Evolutionary conservation across 2,329 filamentous ascomycete genomes (phyloP), one percentile per base, ranked within the genome.

Genomic region (Neonectria hederae): DNA sequence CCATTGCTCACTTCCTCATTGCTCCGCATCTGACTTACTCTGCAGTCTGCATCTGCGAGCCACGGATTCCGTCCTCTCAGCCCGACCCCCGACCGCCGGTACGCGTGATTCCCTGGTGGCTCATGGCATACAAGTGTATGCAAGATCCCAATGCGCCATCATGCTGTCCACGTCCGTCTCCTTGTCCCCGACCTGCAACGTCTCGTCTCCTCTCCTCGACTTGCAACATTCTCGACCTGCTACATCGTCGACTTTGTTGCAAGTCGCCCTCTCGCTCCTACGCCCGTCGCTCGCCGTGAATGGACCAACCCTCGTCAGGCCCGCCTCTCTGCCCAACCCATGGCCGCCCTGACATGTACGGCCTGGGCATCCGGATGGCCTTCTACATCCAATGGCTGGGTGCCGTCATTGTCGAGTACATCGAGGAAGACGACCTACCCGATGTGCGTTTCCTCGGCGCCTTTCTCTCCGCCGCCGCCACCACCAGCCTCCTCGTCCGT

Each of bases 311-410:
- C 62, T 30, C 59, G 49, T 10, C 19, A 5, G 19, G 57, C 46
- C 57, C 24, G 8, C 38, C 24, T 40, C 67, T 71, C 22, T 79
- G 77, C 62, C 64, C 69, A 17, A 58, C 67, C 42, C 55, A 67
- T 28, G 72, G 76, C 17, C 68, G 72, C 21, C 70, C 76, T 40
- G 75, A 74, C 24, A 68, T 79, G 52, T 80, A 80, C 48, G 78
- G 78, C 7, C 58, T 80, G 19, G 78, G 77, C 45, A 76, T 80
- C 55, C 75, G 78, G 5, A 69, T 72, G 22, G 73, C 74, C 10
- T 77, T 79, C 58, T 80, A 80, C 60, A 55, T 75, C 22, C 77
- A 79, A 63, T 81, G 79, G 79, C 72, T 79, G 42, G 75, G 73
- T 9, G 70, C 73, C 24, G 65, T 77, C 14, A n/a, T 76, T 1